Evolutionary conservation across 1,139 yeast species (phyloP).

Genomic region (Pichia sp.): DNA sequence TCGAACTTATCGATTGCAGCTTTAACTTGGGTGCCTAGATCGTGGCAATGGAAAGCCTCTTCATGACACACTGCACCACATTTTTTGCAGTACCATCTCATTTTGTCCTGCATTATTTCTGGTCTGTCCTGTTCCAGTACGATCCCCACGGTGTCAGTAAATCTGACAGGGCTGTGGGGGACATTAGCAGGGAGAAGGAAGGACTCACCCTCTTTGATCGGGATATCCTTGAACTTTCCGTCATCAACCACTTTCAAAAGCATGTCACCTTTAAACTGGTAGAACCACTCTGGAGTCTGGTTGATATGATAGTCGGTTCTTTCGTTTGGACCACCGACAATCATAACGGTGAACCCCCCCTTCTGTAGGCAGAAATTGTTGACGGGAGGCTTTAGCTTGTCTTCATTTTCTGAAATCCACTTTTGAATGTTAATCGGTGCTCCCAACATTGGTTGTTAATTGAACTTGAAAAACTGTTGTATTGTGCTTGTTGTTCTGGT

Average conservation of each 20-base stretch:
- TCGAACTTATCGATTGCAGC: slow-evolving; percentile 75
- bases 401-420: slow-evolving; percentile 76
- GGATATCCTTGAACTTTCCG: slow-evolving; percentile 69
- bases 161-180: slow-evolving; percentile 91
- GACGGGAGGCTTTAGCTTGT: slow-evolving; percentile 83
- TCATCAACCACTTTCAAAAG: slow-evolving; percentile 80
- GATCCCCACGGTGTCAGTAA: slow-evolving; percentile 78
- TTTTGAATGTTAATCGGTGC: slow-evolving; percentile 70
- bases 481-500: no score
- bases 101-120: slow-evolving; percentile 40
- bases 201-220: slow-evolving; percentile 81
- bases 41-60: slow-evolving; percentile 66
- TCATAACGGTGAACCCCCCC: slow-evolving; percentile 91
- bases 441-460: slow-evolving; percentile 44
- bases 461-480: no score
- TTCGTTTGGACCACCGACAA: slow-evolving; percentile 92
- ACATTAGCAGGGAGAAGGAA: slow-evolving; percentile 77
- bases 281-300: slow-evolving; percentile 92
- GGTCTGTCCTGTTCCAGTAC: slow-evolving; percentile 97
- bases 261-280: slow-evolving; percentile 84
- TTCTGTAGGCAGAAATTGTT: slow-evolving; percentile 85
- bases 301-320: slow-evolving; percentile 91
- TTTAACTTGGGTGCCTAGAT: slow-evolving; percentile 88
- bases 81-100: slow-evolving; percentile 77
- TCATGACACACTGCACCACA: slow-evolving; percentile 68